These are phyloP conservation scores for Sporothrix variecibatus DNA, from an alignment of 2,329 filamentous ascomycete genomes.

Conservation along the genomic window DNA sequence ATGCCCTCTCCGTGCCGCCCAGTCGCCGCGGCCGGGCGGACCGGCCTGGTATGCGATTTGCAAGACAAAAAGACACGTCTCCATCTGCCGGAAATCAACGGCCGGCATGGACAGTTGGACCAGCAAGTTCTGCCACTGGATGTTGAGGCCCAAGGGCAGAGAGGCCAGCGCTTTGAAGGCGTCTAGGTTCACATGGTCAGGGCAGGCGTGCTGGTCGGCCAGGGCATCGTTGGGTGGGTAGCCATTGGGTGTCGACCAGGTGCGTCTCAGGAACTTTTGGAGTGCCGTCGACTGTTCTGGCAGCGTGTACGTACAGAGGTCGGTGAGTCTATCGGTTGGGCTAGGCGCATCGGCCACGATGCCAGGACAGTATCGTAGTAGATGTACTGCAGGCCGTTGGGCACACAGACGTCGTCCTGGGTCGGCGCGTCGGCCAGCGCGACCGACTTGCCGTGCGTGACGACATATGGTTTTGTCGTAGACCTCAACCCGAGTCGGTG, in stretches of 20 bases:
- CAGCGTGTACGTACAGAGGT: conserved; percentile 46
- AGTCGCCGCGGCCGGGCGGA: conserved; percentile 30
- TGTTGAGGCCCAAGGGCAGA: conserved; percentile 48
- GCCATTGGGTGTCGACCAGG: conserved; percentile 34
- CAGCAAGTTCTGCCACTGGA: conserved; percentile 61
- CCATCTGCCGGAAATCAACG: conserved; percentile 53
- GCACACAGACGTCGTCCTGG: conserved; percentile 45
- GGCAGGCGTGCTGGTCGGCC: conserved; percentile 51
- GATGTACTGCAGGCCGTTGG: conserved; percentile 47
- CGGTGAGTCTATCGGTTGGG: conserved; percentile 33
- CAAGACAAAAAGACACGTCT: conserved; percentile 49
- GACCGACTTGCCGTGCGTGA: conserved; percentile 39
- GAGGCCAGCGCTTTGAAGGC: conserved; percentile 57
- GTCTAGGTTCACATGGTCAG: conserved; percentile 49
- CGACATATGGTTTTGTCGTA: conserved; percentile 39
- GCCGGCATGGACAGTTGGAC: conserved; percentile 49
- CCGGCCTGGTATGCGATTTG: conserved; percentile 55
- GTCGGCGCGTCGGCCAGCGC: conserved; percentile 33
- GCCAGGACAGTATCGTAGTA: conserved; percentile 41
- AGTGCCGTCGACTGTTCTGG: conserved; percentile 37
- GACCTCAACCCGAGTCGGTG: conserved; percentile 41
- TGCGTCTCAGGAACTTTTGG: conserved; percentile 43
- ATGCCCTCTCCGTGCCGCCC: conserved; percentile 40
- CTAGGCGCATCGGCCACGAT: conserved; percentile 30
- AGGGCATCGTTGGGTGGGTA: conserved; percentile 53